These are phyloP conservation scores for Pulveroboletus sp. DNA, from an alignment of 768 basidiomycete species.

Conservation along the genomic window DNA sequence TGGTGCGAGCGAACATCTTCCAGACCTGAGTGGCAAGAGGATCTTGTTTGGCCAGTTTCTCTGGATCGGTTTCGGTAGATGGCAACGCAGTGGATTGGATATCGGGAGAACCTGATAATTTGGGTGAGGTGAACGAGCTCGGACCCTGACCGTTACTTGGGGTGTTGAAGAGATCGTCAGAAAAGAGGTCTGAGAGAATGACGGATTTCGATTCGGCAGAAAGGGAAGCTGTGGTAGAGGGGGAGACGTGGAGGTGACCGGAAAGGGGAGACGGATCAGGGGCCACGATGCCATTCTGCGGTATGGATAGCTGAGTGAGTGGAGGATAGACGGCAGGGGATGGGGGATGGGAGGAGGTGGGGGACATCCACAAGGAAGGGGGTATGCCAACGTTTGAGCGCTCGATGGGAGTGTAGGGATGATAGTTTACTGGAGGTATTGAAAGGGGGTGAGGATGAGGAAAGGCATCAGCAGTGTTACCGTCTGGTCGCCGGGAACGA, in stretches of 20 bases:
- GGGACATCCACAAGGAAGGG: constrained; percentile 84
- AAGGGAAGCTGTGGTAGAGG: constrained; percentile 43
- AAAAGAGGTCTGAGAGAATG: constrained; percentile 65
- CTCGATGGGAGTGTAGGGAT: constrained; percentile 36
- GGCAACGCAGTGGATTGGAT: constrained; percentile 43
- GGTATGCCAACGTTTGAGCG: constrained; percentile 54
- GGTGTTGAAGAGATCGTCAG: constrained; percentile 57
- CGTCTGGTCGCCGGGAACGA: constrained; percentile 13
- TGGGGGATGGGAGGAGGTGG: constrained; percentile 46
- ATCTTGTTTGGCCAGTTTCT: constrained; percentile 72
- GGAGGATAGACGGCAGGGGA: constrained; percentile 40
- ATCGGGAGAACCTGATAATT: constrained; percentile 65
- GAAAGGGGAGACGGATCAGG: constrained; percentile 34
- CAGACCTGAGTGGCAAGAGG: constrained; percentile 94
- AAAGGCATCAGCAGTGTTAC: constrained; percentile 6
- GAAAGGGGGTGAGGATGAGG: constrained; percentile 19
- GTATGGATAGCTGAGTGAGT: constrained; percentile 35
- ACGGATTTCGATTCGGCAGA: constrained; percentile 53
- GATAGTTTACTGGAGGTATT: constrained; percentile 18
- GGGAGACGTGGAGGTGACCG: constrained; percentile 33
- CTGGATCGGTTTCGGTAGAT: constrained; percentile 49
- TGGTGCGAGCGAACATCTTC: constrained; percentile 92
- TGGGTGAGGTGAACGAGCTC: constrained; percentile 60
- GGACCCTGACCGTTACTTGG: constrained; percentile 31
- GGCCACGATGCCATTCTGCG: constrained; percentile 28